Percentiles rank a stretch among this genome's conserved stretches.
These are phyloP conservation scores for Xerocomellus amylosporus DNA, from an alignment of 768 basidiomycete species.

Conservation along the genomic window DNA sequence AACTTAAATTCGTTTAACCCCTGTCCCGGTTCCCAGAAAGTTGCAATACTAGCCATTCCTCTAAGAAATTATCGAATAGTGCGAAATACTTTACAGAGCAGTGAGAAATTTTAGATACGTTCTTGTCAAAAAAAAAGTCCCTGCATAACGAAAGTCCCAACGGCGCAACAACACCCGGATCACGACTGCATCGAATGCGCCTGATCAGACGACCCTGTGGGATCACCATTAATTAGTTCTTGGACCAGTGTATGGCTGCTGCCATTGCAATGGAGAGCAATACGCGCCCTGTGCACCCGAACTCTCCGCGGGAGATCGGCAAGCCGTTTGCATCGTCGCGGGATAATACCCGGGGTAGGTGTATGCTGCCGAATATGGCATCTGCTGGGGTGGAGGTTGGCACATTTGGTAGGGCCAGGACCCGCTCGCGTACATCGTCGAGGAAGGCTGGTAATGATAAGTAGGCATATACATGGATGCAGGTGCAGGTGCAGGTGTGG, in stretches of 20 bases:
- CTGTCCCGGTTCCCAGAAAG: not conserved
- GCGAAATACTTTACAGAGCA: slow-evolving; percentile 22
- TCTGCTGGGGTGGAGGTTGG: slow-evolving; percentile 14
- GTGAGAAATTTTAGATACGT: slow-evolving; percentile 1
- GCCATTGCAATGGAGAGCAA: slow-evolving; percentile 34
- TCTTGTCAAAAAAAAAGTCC: slow-evolving; percentile 8
- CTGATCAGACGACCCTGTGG: slow-evolving; percentile 26
- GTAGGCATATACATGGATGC: slow-evolving; percentile 19
- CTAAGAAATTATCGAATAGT: slow-evolving; percentile 4
- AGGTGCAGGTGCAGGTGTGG: slow-evolving; percentile 19
- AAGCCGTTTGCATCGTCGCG: slow-evolving; percentile 6
- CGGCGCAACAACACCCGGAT: not conserved
- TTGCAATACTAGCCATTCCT: not conserved
- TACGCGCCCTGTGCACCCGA: slow-evolving; percentile 25
- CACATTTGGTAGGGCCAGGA: slow-evolving; percentile 35
- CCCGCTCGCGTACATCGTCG: slow-evolving; percentile 22
- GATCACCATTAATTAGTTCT: slow-evolving; percentile 36
- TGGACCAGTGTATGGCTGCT: slow-evolving; percentile 36
- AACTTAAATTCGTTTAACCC: not conserved
- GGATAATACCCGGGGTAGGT: slow-evolving; percentile 25
- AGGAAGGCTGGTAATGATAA: slow-evolving; percentile 21
- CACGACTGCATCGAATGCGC: slow-evolving; percentile 12
- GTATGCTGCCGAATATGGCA: slow-evolving; percentile 22
- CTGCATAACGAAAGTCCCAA: not conserved
- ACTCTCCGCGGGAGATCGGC: slow-evolving; percentile 15